Conservation (phyloP, 176 grass and related monocot species). For the Zea mays region DNA sequence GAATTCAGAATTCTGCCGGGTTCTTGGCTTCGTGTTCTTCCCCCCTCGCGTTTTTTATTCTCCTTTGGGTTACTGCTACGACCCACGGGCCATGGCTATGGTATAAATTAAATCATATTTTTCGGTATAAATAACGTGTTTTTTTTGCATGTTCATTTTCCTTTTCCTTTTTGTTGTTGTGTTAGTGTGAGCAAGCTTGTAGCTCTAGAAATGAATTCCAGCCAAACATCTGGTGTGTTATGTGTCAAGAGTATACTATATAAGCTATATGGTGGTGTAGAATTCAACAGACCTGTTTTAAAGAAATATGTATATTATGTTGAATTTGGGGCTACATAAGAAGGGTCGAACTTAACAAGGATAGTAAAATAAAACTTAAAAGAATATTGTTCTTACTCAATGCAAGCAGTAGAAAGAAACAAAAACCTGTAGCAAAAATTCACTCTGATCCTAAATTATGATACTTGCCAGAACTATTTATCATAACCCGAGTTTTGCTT, state of each 20-base stretch:
- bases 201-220: slow-evolving; percentile 38
- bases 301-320: too few relatives aligned
- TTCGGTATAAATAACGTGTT: slow-evolving; percentile 49
- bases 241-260: too few relatives aligned
- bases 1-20: slow-evolving; percentile 36
- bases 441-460: slow-evolving; percentile 41
- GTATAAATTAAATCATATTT: slow-evolving; percentile 49
- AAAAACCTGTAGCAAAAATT: slow-evolving; percentile 31
- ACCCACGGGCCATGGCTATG: slow-evolving; percentile 34
- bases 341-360: too few relatives aligned
- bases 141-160: slow-evolving; percentile 21
- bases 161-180: background rate
- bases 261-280: too few relatives aligned
- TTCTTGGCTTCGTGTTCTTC: slow-evolving; percentile 31
- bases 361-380: too few relatives aligned
- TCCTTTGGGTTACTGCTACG: slow-evolving; percentile 1
- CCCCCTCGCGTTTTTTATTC: background rate
- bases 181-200: slow-evolving; percentile 36
- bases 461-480: slow-evolving; percentile 21
- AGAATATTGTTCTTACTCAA: background rate
- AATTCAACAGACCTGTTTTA: too few relatives aligned
- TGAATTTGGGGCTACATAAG: too few relatives aligned
- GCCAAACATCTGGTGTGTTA: too few relatives aligned
- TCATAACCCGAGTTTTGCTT: slow-evolving; percentile 8
- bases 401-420: slow-evolving; percentile 22